Evolutionary conservation across 163 green algal genomes (phyloP).

Genomic region (Scenedesmus sp.): DNA sequence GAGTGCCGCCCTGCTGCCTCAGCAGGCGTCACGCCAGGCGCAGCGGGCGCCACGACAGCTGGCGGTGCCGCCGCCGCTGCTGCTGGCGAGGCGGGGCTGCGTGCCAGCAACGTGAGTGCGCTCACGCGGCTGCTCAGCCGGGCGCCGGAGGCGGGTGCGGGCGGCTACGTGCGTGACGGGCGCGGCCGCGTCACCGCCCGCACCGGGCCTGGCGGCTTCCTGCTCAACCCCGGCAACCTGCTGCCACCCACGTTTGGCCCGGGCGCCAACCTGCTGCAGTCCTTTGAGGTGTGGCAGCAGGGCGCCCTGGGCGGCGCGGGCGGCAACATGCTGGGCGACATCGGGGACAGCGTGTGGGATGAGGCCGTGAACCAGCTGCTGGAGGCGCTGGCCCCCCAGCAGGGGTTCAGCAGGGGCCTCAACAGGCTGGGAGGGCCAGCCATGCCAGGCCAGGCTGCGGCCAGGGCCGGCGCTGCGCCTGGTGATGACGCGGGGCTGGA

Average conservation of each 20-base stretch:
- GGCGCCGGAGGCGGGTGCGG: background rate
- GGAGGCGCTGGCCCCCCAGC: constrained; percentile 17
- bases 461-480: background rate
- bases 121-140: constrained; percentile 36
- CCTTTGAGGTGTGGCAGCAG: constrained; percentile 8
- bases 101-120: constrained; percentile 26
- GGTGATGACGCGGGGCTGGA: constrained; percentile 26
- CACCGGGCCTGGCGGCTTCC: background rate
- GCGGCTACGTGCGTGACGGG: background rate
- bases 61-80: background rate
- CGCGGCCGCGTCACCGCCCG: background rate
- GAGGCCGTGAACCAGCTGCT: constrained; percentile 51
- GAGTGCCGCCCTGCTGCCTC: constrained; percentile 27
- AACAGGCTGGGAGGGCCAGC: background rate
- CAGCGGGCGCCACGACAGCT: background rate
- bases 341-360: constrained; percentile 47
- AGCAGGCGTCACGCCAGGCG: background rate
- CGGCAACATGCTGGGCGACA: background rate
- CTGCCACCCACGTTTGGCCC: background rate
- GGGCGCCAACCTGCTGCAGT: constrained; percentile 29
- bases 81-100: background rate
- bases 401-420: background rate
- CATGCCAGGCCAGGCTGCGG: background rate
- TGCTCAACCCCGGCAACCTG: background rate
- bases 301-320: background rate